phyloP scores from a whole-genome alignment of 2,329 filamentous ascomycete species.

The Aspergillus pseudonomiae region DNA sequence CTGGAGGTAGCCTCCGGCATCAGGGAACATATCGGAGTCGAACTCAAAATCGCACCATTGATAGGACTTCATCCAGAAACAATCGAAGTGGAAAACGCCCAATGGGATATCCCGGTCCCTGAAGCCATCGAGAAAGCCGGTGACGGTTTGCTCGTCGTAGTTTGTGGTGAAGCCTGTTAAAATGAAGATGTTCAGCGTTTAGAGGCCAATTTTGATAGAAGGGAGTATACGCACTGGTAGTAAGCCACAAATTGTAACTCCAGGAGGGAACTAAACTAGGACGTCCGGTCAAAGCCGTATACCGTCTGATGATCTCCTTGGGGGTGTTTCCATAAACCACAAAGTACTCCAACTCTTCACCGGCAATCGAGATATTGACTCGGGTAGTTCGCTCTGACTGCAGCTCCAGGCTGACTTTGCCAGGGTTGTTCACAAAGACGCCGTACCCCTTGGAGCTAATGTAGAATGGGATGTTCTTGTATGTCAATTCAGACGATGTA shows the following conservation, averaged over 20 bases:
- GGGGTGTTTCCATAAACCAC: conserved; percentile 72
- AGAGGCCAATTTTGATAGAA: background rate
- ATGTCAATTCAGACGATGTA: conserved; percentile 43
- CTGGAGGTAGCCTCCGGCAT: conserved; percentile 65
- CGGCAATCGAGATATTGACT: conserved; percentile 69
- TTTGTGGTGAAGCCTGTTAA: conserved; percentile 66
- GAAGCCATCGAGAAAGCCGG: conserved; percentile 69
- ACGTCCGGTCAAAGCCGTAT: conserved; percentile 68
- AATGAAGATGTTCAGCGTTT: background rate
- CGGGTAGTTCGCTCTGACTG: conserved; percentile 73
- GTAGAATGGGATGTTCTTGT: conserved; percentile 48
- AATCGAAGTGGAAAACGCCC: conserved; percentile 76
- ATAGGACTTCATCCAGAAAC: conserved; percentile 77
- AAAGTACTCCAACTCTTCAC: conserved; percentile 73
- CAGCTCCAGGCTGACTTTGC: conserved; percentile 71
- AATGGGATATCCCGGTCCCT: conserved; percentile 65
- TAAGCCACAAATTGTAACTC: conserved; percentile 78
- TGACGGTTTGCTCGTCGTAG: conserved; percentile 71
- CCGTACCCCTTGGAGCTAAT: conserved; percentile 69
- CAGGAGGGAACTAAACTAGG: conserved; percentile 69
- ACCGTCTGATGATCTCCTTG: conserved; percentile 70
- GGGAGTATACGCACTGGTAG: conserved; percentile 50
- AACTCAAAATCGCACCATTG: conserved; percentile 77
- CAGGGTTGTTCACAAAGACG: conserved; percentile 72
- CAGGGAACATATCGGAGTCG: conserved; percentile 68